These are phyloP conservation scores for Termitomyces bulborhizus DNA, from an alignment of 768 basidiomycete genomes.

Conservation along the genomic window DNA sequence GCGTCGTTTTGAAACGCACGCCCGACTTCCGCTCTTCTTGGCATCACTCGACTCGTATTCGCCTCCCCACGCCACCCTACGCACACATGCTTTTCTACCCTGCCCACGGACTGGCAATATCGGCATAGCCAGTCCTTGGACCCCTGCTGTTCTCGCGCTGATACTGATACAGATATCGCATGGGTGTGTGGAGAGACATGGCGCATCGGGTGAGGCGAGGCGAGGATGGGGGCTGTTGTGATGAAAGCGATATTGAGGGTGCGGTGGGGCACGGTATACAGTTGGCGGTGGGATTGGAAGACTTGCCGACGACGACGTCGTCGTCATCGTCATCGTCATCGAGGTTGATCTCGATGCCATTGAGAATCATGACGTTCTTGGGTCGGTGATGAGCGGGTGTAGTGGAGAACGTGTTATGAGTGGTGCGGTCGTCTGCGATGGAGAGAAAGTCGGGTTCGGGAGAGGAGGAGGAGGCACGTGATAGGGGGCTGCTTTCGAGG, in stretches of 20 bases:
- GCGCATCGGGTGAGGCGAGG: background rate
- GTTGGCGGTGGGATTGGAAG: background rate
- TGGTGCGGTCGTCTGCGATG: conserved; percentile 5
- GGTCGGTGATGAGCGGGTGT: background rate
- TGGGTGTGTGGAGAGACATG: background rate
- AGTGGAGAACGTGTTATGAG: too few relatives aligned
- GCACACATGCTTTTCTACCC: background rate
- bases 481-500: conserved; percentile 29
- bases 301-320: background rate
- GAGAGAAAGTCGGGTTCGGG: conserved; percentile 25
- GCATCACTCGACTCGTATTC: too few relatives aligned
- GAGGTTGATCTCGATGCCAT: conserved; percentile 15
- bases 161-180: background rate
- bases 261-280: background rate
- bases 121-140: background rate
- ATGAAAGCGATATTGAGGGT: background rate
- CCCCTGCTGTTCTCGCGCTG: background rate
- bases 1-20: too few relatives aligned
- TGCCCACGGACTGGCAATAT: background rate
- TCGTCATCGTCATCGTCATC: conserved; percentile 12
- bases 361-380: conserved; percentile 7
- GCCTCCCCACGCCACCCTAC: too few relatives aligned
- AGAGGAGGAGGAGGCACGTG: conserved; percentile 27
- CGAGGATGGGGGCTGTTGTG: too few relatives aligned
- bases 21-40: too few relatives aligned